Conservation (phyloP, 345 rosid species). For the Corymbia maculata region DNA sequence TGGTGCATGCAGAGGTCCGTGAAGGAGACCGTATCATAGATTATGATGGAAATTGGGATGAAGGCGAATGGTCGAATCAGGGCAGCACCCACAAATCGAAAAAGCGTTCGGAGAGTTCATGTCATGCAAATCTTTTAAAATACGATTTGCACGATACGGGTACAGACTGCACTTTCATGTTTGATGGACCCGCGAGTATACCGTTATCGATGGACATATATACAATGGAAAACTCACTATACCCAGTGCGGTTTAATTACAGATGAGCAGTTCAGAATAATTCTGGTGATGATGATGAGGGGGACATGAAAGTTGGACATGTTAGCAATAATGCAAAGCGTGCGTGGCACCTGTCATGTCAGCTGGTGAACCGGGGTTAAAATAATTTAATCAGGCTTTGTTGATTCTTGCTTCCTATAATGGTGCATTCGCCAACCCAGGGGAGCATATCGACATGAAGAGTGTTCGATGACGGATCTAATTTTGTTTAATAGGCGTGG, state of each 20-base stretch:
- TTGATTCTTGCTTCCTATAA: background rate
- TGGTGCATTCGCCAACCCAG: background rate
- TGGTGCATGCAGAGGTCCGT: background rate
- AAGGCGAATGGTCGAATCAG: background rate
- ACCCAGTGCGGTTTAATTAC: background rate
- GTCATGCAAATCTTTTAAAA: background rate
- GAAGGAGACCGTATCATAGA: background rate
- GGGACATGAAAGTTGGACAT: background rate
- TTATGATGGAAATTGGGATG: background rate
- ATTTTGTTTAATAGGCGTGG: background rate
- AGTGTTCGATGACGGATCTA: background rate
- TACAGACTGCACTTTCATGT: background rate
- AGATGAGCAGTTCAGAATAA: background rate
- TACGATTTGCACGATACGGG: background rate
- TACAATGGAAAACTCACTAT: background rate
- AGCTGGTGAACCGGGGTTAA: background rate
- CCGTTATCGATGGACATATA: background rate
- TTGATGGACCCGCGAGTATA: background rate
- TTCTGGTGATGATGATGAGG: background rate
- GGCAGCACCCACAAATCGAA: background rate
- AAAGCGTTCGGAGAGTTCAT: background rate
- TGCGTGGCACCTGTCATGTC: background rate
- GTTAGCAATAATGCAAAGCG: background rate
- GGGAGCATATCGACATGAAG: background rate
- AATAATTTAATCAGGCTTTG: background rate